Conservation (phyloP, 2,329 filamentous ascomycete species). For the Uncinocarpus reesii region DNA sequence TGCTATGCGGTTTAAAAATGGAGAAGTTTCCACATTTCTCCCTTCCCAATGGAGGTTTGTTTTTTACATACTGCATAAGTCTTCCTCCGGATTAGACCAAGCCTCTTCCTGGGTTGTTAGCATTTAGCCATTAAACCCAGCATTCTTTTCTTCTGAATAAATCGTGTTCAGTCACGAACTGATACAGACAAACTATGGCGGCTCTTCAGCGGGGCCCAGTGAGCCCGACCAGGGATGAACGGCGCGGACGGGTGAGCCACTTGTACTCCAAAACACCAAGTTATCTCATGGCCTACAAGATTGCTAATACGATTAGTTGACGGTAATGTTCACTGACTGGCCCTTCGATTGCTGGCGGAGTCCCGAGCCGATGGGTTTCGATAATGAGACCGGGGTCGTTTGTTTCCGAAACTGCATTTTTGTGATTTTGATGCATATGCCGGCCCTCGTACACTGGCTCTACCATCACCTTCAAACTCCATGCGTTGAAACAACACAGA, state of each 20-base stretch:
- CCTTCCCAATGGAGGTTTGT: not conserved
- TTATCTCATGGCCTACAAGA: not conserved
- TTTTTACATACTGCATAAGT: not conserved
- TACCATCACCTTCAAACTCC: conserved; percentile 1
- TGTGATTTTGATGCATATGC: conserved; percentile 13
- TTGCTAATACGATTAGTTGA: conserved; percentile 10
- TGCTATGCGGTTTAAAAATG: not conserved
- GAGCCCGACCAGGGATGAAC: not conserved
- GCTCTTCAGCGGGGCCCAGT: not conserved
- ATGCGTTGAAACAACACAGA: not conserved
- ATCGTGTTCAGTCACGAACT: too few relatives aligned
- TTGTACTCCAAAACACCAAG: not conserved
- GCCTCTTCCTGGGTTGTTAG: not conserved
- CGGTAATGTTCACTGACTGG: conserved; percentile 12
- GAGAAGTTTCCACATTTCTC: not conserved
- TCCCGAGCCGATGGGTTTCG: conserved; percentile 9
- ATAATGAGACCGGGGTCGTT: conserved; percentile 7
- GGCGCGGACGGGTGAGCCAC: conserved; percentile 12
- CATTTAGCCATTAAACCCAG: not conserved
- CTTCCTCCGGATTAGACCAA: not conserved
- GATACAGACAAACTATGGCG: not conserved
- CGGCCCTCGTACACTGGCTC: conserved; percentile 15
- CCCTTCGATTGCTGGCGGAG: not conserved
- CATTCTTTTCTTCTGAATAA: not conserved
- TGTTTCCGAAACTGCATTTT: conserved; percentile 16